These are phyloP conservation scores for Kregervanrija fluxuum DNA, from an alignment of 805 yeast genomes.

Conservation along the genomic window DNA sequence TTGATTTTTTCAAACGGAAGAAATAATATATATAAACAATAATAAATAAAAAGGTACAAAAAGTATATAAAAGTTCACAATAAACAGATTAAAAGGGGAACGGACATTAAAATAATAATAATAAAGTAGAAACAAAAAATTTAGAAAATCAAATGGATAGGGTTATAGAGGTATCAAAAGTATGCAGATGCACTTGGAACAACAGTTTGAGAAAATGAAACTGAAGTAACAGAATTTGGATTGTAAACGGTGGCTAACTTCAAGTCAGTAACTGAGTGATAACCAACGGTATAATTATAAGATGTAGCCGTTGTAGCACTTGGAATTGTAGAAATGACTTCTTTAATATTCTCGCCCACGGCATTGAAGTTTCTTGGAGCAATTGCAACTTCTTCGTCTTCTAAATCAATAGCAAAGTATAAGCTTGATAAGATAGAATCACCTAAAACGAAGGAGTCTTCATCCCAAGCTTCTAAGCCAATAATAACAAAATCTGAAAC, in stretches of 20 bases:
- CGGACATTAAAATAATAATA: too few relatives aligned
- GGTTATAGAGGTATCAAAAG: neutral
- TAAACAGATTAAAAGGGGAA: too few relatives aligned
- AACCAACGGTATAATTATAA: slow-evolving; percentile 9
- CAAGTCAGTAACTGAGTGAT: slow-evolving; percentile 7
- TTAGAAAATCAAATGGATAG: too few relatives aligned
- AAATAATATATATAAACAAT: neutral
- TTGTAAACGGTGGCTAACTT: slow-evolving; percentile 9
- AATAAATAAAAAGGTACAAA: neutral
- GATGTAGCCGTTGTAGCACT: slow-evolving; percentile 9
- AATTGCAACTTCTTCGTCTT: slow-evolving; percentile 33
- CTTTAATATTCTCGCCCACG: slow-evolving; percentile 6
- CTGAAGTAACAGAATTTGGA: slow-evolving; percentile 5
- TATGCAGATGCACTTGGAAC: slow-evolving; percentile 6
- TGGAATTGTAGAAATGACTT: slow-evolving; percentile 3
- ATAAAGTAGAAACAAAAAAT: too few relatives aligned
- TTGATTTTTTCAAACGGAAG: neutral
- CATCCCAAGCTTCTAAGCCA: slow-evolving; percentile 29
- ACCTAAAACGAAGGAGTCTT: slow-evolving; percentile 38
- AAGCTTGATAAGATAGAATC: slow-evolving; percentile 46
- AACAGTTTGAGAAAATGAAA: slow-evolving; percentile 7
- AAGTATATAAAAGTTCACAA: too few relatives aligned
- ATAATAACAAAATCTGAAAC: slow-evolving; percentile 30
- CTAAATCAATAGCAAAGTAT: slow-evolving; percentile 49
- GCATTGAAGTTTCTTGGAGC: slow-evolving; percentile 5